Percentiles rank a stretch among this genome's conserved stretches.
These are phyloP conservation scores for Trametes cinnabarina DNA, from an alignment of 768 basidiomycete species.

Conservation along the genomic window DNA sequence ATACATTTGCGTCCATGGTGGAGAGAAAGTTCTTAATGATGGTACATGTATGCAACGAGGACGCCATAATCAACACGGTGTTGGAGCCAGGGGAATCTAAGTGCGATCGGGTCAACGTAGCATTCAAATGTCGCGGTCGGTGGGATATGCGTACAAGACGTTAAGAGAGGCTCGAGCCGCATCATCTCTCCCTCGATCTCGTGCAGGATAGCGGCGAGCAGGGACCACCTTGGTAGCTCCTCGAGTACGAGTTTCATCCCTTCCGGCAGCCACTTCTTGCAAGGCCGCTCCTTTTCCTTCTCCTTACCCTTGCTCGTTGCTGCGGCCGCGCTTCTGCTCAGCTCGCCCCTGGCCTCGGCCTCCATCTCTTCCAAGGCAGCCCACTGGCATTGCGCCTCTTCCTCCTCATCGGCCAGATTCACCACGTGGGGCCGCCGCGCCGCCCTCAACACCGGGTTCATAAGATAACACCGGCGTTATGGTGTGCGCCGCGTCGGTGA, in stretches of 20 bases:
- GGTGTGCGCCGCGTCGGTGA: conserved; percentile 85
- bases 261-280: conserved; percentile 61
- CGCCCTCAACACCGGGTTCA: conserved; percentile 34
- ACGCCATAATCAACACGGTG: conserved; percentile 84
- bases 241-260: conserved; percentile 86
- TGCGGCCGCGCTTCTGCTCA: not conserved
- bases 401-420: conserved; percentile 51
- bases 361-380: conserved; percentile 65
- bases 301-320: conserved; percentile 1
- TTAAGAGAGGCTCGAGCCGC: conserved; percentile 46
- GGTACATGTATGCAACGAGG: conserved; percentile 70
- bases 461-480: conserved; percentile 82
- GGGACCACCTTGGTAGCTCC: conserved; percentile 91
- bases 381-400: conserved; percentile 84
- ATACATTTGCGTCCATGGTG: conserved; percentile 53
- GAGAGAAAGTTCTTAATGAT: conserved; percentile 80
- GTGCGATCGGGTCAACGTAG: not conserved
- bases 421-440: conserved; percentile 22
- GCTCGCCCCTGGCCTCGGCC: conserved; percentile 22
- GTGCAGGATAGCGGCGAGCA: conserved; percentile 79
- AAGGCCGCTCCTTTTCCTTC: conserved; percentile 9
- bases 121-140: not conserved
- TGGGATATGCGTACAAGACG: conserved; percentile 23
- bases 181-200: conserved; percentile 90
- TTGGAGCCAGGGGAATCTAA: conserved; percentile 58